A percentile compares a stretch with the other conserved stretches of the same genome.
phyloP scores from a whole-genome alignment of 2,329 filamentous ascomycete species.

The Talaromyces atroroseus region DNA sequence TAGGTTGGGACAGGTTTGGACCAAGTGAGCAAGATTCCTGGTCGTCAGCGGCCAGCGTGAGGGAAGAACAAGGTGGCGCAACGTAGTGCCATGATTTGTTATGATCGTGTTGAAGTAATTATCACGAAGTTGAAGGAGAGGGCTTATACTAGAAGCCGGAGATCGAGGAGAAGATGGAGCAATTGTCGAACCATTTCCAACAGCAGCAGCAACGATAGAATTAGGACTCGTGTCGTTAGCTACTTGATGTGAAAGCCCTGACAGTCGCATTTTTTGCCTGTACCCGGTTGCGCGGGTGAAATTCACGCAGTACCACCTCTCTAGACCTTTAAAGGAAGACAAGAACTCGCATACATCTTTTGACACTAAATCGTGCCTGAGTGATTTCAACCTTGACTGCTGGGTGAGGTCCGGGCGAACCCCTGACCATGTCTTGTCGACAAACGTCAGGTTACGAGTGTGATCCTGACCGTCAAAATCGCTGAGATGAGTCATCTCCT shows the following conservation, averaged over 20 bases:
- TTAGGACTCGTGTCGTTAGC: not conserved
- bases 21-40: constrained; percentile 46
- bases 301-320: constrained; percentile 50
- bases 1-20: constrained; percentile 51
- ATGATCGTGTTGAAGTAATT: constrained; percentile 50
- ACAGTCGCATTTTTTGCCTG: constrained; percentile 24
- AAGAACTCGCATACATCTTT: constrained; percentile 42
- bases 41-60: constrained; percentile 51
- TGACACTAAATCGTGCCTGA: constrained; percentile 47
- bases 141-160: not conserved
- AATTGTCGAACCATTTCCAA: constrained; percentile 18
- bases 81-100: constrained; percentile 44
- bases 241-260: constrained; percentile 23
- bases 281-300: constrained; percentile 25
- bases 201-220: constrained; percentile 17
- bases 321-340: constrained; percentile 38
- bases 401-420: constrained; percentile 20
- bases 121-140: constrained; percentile 25
- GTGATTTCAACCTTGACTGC: constrained; percentile 40
- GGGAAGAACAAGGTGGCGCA: constrained; percentile 54
- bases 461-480: constrained; percentile 31
- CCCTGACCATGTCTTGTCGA: constrained; percentile 51
- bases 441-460: constrained; percentile 43
- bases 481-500: constrained; percentile 51
- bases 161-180: constrained; percentile 14